Evolutionary conservation across 78 protist species (phyloP), one percentile per base, ranked within the genome.

Genomic region (Creolimax fragrantissima): DNA sequence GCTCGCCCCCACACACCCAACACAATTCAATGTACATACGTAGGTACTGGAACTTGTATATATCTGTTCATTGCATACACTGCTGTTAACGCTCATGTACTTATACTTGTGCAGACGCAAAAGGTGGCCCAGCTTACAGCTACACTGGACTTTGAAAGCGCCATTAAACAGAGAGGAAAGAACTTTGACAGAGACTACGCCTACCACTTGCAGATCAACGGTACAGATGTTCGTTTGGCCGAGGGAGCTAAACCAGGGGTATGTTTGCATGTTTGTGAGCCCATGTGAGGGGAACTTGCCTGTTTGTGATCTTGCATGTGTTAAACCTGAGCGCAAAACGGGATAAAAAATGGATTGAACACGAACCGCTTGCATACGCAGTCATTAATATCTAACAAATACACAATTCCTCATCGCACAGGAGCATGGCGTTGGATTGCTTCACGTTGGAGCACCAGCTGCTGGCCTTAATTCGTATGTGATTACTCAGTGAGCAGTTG

Each of bases 371-470:
- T n/a, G n/a, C n/a, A n/a, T n/a, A n/a, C n/a, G n/a, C n/a, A n/a
- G n/a, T n/a, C n/a, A n/a, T n/a, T n/a, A n/a, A n/a, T n/a, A n/a
- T n/a, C n/a, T n/a, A n/a, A n/a, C n/a, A n/a, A n/a, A n/a, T n/a
- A n/a, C n/a, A n/a, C n/a, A n/a, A n/a, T n/a, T n/a, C n/a, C n/a
- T n/a, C n/a, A n/a, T n/a, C n/a, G n/a, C 24, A 58, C 74, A 58
- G 74, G 74, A 58, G 24, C 74, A 58, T 24, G 74, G 74, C 24
- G 74, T 58, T 58, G 88, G 88, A 35, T 6, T 95, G 32, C 47
- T 95, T 11, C 94, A 92, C 81, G 35, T 45, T 2, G 97, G 97
- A 44, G 97, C 96, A 7, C 97, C 97, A 2, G 93, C 95, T 3
- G 94, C 96, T 4, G 97, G 97, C 90, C 94, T 96, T 94, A 96